Conservation (phyloP, 2,329 filamentous ascomycete genomes). For the Alternaria alternata region DNA sequence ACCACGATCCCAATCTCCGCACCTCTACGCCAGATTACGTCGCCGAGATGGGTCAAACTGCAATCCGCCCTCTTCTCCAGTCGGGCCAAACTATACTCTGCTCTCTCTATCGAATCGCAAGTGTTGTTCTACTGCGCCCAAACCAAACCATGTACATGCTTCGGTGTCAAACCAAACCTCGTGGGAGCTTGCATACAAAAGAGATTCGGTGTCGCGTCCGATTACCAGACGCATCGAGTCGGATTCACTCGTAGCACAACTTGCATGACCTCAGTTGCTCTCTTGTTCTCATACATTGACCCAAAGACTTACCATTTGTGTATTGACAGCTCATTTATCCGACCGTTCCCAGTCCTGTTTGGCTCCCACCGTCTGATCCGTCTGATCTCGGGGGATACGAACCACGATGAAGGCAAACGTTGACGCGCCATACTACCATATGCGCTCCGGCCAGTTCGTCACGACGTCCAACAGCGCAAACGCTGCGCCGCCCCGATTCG, state of each 20-base stretch:
- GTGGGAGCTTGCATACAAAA: conserved; percentile 29
- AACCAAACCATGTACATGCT: conserved; percentile 22
- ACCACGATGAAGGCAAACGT: conserved; percentile 43
- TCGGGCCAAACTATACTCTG: conserved; percentile 21
- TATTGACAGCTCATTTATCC: conserved; percentile 22
- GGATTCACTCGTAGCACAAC: conserved; percentile 1
- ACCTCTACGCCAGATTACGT: conserved; percentile 10
- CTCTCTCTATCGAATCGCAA: conserved; percentile 17
- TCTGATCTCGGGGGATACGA: conserved; percentile 22
- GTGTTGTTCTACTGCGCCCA: conserved; percentile 18
- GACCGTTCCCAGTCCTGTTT: conserved; percentile 8
- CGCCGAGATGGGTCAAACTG: conserved; percentile 5
- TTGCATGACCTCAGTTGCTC: conserved; percentile 3
- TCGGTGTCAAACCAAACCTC: conserved; percentile 26
- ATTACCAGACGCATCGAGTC: conserved; percentile 22
- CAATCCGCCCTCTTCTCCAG: conserved; percentile 1
- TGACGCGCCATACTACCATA: conserved; percentile 46
- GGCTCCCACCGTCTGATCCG: conserved; percentile 11
- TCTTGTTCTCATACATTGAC: conserved; percentile 16
- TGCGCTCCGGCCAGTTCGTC: conserved; percentile 39
- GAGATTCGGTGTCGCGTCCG: conserved; percentile 21
- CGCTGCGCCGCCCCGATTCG: conserved; percentile 25
- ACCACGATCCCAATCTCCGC: conserved; percentile 9
- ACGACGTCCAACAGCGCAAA: conserved; percentile 33
- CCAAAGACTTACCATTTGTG: conserved; percentile 32